Evolutionary conservation across 1,284 basidiomycete genomes (phyloP), one percentile per base, ranked within the genome.

Genomic region (Boletus chippewaensis): DNA sequence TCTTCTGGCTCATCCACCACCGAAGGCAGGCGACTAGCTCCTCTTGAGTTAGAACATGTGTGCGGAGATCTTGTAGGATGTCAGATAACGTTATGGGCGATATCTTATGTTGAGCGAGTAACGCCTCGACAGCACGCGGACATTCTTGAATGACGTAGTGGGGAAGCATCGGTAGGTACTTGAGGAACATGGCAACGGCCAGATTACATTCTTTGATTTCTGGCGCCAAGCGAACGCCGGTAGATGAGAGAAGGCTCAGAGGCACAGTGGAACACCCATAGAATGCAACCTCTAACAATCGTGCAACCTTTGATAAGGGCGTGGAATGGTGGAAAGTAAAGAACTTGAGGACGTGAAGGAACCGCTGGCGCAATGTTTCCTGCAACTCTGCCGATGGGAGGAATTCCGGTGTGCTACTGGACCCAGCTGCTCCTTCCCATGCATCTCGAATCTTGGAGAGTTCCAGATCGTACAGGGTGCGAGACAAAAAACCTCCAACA

Each of bases 381-480:
- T 71, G 71, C 12, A 79, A 55, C 41, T 80, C 74, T 10, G 56
- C 49, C 39, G 74, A 65, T 44, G 63, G 74, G 65, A 43, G 63
- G 62, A 53, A 56, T 34, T 57, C 58, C 3, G 58, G 34, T 2
- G 31, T 40, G 22, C 46, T 40, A 12, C 42, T 46, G 8, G 5
- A 20, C 2, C 9, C 13, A 1, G 57, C 36, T 28, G 67, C 75
- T 31, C 70, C 73, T 29, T 73, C 69, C 82, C 79, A 87, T 22
- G 74, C 62, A 24, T 63, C 67, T 55, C 71, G 72, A 57, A 85
- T 77, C 55, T 71, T 71, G 28, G 69, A 66, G 46, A 97, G 73
- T 67, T 98, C 94, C 16, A 83, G 70, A 61, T 97, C 93, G 59
- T 96, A 99, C 0, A 91, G 84, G 1, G 81, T 74, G 3, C 95